A percentile compares a stretch with the other conserved stretches of the same genome.
Evolutionary conservation across 225 moss, liverwort and hornwort species (phyloP).

Genomic region (Marchantia paleacea): DNA sequence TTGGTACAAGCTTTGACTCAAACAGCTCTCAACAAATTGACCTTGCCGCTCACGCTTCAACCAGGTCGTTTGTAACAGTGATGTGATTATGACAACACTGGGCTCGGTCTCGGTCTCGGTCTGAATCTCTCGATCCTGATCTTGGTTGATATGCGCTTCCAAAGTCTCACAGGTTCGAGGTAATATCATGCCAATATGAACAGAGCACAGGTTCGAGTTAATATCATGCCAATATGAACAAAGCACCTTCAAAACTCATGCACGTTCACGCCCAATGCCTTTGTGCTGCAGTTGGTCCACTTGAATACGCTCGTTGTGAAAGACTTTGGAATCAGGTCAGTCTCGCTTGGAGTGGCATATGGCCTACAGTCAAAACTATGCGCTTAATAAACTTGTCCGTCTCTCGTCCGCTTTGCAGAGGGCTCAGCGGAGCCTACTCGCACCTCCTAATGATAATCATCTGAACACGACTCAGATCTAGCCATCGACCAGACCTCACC

Average conservation of each 20-base stretch:
- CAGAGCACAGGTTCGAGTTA: no score
- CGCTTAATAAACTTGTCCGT: no score
- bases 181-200: not conserved
- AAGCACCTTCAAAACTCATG: not conserved
- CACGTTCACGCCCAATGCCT: not conserved
- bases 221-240: no score
- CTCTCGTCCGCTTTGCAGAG: conserved; percentile 7
- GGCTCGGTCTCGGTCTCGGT: not conserved
- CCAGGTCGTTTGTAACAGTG: not conserved
- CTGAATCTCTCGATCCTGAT: not conserved
- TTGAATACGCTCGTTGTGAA: not conserved
- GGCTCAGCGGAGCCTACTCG: conserved; percentile 8
- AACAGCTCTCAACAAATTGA: not conserved
- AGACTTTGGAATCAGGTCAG: no score
- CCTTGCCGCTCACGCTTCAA: not conserved
- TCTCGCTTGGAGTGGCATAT: not conserved
- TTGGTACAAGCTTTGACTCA: not conserved
- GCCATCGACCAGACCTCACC: no score
- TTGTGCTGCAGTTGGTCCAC: conserved; percentile 2
- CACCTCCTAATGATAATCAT: not conserved
- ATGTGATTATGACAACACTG: conserved; percentile 10
- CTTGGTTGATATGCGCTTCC: not conserved
- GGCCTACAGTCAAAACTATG: conserved; percentile 2
- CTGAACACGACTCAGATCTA: no score
- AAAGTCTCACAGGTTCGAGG: not conserved